Conservation (phyloP, 352 stramenopile genomes). For the Phytophthora sansomeana region DNA sequence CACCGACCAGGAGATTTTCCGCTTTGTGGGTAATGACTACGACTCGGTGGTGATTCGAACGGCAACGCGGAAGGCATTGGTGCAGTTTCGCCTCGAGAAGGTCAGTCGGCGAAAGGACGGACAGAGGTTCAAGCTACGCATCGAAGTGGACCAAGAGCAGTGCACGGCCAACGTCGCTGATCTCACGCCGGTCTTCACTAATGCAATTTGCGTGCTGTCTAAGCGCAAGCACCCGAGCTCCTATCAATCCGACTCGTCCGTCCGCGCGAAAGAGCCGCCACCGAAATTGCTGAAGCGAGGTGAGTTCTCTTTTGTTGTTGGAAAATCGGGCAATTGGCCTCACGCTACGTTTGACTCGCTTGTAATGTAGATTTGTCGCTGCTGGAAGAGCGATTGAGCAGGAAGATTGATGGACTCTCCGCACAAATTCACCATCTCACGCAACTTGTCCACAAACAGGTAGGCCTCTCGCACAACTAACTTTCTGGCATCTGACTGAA, state of each 20-base stretch:
- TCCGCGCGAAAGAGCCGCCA: constrained; percentile 56
- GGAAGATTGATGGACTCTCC: constrained; percentile 62
- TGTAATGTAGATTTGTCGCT: constrained; percentile 54
- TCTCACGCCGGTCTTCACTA: constrained; percentile 84
- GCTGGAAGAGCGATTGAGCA: constrained; percentile 67
- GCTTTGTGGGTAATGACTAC: constrained; percentile 88
- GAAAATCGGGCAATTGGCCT: constrained; percentile 1
- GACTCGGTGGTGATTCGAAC: constrained; percentile 83
- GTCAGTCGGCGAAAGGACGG: constrained; percentile 87
- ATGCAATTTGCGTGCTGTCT: constrained; percentile 87
- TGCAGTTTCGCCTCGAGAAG: constrained; percentile 89
- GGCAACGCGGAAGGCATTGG: constrained; percentile 62
- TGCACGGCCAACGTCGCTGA: constrained; percentile 83
- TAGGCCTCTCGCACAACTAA: constrained; percentile 9
- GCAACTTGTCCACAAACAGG: constrained; percentile 75
- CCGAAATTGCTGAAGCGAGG: constrained; percentile 74
- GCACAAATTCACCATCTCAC: constrained; percentile 62
- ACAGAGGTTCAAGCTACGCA: constrained; percentile 85
- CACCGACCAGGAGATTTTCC: constrained; percentile 88
- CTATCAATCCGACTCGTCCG: constrained; percentile 52
- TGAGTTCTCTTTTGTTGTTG: constrained; percentile 14
- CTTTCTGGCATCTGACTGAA: no score
- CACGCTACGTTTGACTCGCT: constrained; percentile 3
- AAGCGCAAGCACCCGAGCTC: constrained; percentile 82
- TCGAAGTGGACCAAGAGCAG: constrained; percentile 87